Evolutionary conservation across 2,329 filamentous ascomycete species (phyloP), one percentile per base, ranked within the genome.

Genomic region (Hypoxylon sp.): DNA sequence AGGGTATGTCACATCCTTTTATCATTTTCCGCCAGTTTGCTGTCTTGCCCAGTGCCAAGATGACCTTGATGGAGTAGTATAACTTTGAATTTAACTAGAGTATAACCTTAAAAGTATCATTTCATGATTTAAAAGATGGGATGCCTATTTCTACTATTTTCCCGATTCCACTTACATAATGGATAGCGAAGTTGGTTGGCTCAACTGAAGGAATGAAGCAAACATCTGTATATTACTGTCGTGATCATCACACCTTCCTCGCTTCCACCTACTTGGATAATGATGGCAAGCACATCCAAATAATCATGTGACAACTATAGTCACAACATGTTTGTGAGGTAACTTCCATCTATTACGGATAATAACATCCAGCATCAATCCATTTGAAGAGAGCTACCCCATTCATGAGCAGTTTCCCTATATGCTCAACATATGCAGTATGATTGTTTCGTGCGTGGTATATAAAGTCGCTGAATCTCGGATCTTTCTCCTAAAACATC

Each of bases 221-320:
- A 57, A 47, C 42, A 57, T 14, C 14, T 14, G 19, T n/a, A 13
- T 44, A 14, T 50, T 26, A 33, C 19, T 35, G 26, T 4, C 19
- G 5, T 31, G 6, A 4, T 46, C 22, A 14, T 31, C 1, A 24
- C 17, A 2, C 24, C 19, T 42, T 51, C 9, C 14, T 51, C 33
- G 14, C 17, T 59, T 59, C 33, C 35, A 59, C 33, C 22, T 33
- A 31, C 55, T 2, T 14, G 9, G 33, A 31, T 57, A 14, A 44
- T n/a, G n/a, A 39, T 9, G 53, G 14, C 9, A 55, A 37, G n/a
- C 14, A 19, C 37, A 31, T 42, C 14, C 33, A 54, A 33, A 22
- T 8, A 9, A 22, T 10, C 17, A 13, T 19, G 11, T n/a, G 9
- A 54, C 11, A 54, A 54, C 4, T n/a, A n/a, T 42, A 5, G 19